Base-by-base conservation (phyloP, 176 grass and related monocot genomes). In the Eragrostis nindensis region DNA sequence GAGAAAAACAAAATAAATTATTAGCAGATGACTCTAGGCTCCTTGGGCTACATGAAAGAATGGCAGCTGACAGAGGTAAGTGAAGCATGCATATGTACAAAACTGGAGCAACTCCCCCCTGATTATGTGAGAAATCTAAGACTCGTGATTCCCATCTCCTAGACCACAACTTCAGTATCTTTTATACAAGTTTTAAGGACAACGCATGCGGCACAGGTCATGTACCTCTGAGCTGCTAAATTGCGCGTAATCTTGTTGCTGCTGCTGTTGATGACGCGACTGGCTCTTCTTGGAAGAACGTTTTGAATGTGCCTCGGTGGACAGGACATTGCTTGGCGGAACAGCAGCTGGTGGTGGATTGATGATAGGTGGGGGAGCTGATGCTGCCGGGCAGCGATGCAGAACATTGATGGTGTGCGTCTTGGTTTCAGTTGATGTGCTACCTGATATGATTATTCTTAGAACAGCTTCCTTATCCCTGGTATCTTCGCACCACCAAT, bases 401-500 rank as follows among this genome's bases (percentile, higher is more conserved):
- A 67, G 88, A 46, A 98, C 82, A 39, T 87, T 83, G 74, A 98
- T 85, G 66, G 18, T 82, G 78, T 98, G 92, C 1, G 68, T 89
- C 66, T 55, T 92, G 47, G 79, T 87, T 32, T 89, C 70, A 1
- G 92, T 93, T 32, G 95, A 93, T 32, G 85, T 81, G 60, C 86
- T 89, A 52, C 95, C 92, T 25, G 84, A 87, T 63, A 98, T 67
- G 61, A 82, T 94, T 75, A 94, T 62, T 65, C 22, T 75, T 47
- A 98, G 83, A 38, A 91, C 54, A 40, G 84, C 81, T 76, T 94
- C 92, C 77, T 93, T 93, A 47, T 98, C 92, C 67, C 92, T 85
- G 5, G 90, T 94, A 65, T 94, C 90, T 81, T 94, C 95, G 19
- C 90, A 89, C 95, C 95, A 94, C 89, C 86, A 94, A 47, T 89